phyloP scores from a whole-genome alignment of 2,329 filamentous ascomycete species.

The Calonectria crousiana region DNA sequence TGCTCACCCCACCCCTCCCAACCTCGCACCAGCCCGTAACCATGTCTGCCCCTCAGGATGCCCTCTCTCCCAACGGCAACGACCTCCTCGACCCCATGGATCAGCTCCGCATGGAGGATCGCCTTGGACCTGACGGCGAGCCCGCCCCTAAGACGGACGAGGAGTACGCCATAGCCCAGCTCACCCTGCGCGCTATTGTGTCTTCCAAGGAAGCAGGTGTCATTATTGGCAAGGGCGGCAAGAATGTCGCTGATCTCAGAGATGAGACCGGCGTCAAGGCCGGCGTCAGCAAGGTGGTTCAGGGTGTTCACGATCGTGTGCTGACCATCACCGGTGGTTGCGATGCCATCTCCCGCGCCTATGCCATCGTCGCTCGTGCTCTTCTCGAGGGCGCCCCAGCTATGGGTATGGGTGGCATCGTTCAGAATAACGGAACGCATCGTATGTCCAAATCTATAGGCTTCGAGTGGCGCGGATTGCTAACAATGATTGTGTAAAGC shows the following conservation, averaged over 20 bases:
- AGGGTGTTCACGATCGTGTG: slow-evolving; percentile 96
- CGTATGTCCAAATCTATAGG: slow-evolving; percentile 66
- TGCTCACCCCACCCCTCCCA: slow-evolving; percentile 31
- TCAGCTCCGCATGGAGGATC: slow-evolving; percentile 75
- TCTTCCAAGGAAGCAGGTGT: slow-evolving; percentile 99
- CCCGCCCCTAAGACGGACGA: slow-evolving; percentile 91
- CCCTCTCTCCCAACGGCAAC: slow-evolving; percentile 68
- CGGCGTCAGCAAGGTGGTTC: slow-evolving; percentile 98
- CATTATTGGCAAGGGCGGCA: slow-evolving; percentile 98
- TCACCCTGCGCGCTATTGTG: slow-evolving; percentile 96
- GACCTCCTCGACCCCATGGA: slow-evolving; percentile 72
- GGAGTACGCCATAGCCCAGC: slow-evolving; percentile 91
- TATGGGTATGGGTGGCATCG: slow-evolving; percentile 94
- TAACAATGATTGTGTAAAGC: slow-evolving; percentile 64
- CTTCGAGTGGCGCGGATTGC: background rate
- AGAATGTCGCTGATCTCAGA: slow-evolving; percentile 96
- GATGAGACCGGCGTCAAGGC: slow-evolving; percentile 99
- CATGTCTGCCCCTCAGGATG: slow-evolving; percentile 75
- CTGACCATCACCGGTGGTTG: slow-evolving; percentile 93
- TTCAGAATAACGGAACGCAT: slow-evolving; percentile 90
- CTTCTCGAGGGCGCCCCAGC: slow-evolving; percentile 93
- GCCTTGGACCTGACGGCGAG: slow-evolving; percentile 80
- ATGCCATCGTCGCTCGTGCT: slow-evolving; percentile 91
- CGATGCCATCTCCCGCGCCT: slow-evolving; percentile 90
- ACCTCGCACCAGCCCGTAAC: slow-evolving; percentile 40